Conservation (phyloP, 176 grass and related monocot species). For the Zizania latifolia region DNA sequence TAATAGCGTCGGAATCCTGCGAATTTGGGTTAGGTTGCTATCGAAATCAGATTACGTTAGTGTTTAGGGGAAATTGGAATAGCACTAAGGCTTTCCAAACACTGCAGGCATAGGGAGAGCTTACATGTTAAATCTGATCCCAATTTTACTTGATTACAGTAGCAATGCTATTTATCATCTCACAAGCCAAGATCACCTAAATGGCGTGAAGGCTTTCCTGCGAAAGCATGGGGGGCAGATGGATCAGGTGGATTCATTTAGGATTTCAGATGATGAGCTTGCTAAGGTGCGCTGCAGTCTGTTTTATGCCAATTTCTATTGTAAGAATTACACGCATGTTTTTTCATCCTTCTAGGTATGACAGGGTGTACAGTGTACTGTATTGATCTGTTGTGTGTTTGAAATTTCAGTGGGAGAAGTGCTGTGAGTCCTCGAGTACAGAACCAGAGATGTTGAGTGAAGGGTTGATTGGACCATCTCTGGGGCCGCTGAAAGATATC, state of each 20-base stretch:
- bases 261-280: conserved; percentile 58
- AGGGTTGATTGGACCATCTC: conserved; percentile 40
- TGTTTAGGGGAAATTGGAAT: neutral
- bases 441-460: conserved; percentile 11
- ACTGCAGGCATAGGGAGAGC: neutral
- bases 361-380: neutral
- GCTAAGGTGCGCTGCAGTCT: conserved; percentile 44
- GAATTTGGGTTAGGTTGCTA: neutral
- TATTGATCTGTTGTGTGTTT: conserved; percentile 12
- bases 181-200: conserved; percentile 53
- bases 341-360: neutral
- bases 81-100: neutral
- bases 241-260: conserved; percentile 61
- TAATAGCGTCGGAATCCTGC: neutral
- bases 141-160: conserved; percentile 36
- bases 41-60: neutral
- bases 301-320: neutral
- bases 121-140: neutral
- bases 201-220: conserved; percentile 63
- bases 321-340: neutral
- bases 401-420: conserved; percentile 83
- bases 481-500: conserved; percentile 77
- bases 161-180: conserved; percentile 68
- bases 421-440: conserved; percentile 45
- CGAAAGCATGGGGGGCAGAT: conserved; percentile 59